Base-by-base conservation (phyloP, 768 basidiomycete genomes). In the Sporobolomyces roseus region DNA sequence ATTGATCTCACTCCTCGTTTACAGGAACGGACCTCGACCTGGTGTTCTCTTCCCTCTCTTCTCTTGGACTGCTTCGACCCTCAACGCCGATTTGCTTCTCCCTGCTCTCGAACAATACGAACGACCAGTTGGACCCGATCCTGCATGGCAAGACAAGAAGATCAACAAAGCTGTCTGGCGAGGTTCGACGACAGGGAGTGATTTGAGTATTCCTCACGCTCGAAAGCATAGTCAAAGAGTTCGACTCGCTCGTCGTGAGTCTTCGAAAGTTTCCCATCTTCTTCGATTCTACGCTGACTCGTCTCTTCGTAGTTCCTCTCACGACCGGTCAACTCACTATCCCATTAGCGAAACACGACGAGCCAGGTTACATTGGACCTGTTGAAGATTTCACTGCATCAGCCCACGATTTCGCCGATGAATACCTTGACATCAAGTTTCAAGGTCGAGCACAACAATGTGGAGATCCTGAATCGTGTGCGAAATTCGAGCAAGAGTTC, bases 101-200 rank as follows among this genome's bases (percentile, higher is more conserved):
- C 75, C 75, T 16, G 70, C 77, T 27, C 63, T 70, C 50, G 75
- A 77, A 58, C 75, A 77, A 48, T 76, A 76, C 46, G 76, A 70
- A n/a, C 46, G 60, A n/a, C 45, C 61, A 14, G 73, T 75, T 14
- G 74, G 68, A 0, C 55, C 49, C 16, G 75, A 75, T 59, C 66
- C 60, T 8, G n/a, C 50, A 16, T 82, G 81, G 81, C 71, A 72
- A 17, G 76, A 79, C 64, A 79, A 78, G 27, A 81, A 81, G 25
- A 60, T 77, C 56, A 72, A 80, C 61, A 73, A 77, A 59, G 59
- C 81, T n/a, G 77, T 81, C 30, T 82, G 81, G 81, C 68, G 81
- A 21, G 81, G 81, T 10, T 76, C 76, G 5, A 80, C 79, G 2
- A 81, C 81, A 0, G 81, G 81, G 10, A 68, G 49, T 53, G 59